phyloP scores from a whole-genome alignment of 345 rosid genomes.

The Balakata baccata region DNA sequence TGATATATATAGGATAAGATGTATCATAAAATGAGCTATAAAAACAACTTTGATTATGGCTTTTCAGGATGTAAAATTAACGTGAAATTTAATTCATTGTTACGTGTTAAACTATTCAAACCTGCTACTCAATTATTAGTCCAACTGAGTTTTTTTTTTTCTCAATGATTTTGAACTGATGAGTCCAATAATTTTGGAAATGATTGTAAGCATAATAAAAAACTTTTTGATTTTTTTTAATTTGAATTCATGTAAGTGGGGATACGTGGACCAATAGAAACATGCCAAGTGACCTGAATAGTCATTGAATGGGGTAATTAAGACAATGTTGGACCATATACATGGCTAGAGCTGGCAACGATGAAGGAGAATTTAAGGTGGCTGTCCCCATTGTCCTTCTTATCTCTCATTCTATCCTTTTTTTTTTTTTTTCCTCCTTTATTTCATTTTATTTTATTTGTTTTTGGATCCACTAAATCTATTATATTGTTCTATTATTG shows the following conservation, averaged over 20 bases:
- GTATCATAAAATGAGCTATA: too few species aligned
- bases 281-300: slow-evolving; percentile 14
- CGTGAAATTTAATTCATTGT: too few species aligned
- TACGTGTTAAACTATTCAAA: too few species aligned
- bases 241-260: not conserved
- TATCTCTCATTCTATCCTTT: slow-evolving; percentile 16
- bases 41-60: too few species aligned
- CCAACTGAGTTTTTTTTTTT: too few species aligned
- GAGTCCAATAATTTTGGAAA: not conserved
- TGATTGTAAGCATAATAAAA: not conserved
- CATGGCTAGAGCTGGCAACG: slow-evolving; percentile 37
- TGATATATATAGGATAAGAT: too few species aligned
- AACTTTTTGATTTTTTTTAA: too few species aligned
- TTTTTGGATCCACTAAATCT: not conserved
- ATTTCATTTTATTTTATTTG: not conserved
- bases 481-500: too few species aligned
- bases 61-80: too few species aligned
- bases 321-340: slow-evolving; percentile 42
- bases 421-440: slow-evolving; percentile 3
- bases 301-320: slow-evolving; percentile 36
- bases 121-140: too few species aligned
- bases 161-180: not conserved
- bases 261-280: not conserved
- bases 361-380: slow-evolving; percentile 41
- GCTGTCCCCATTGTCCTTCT: slow-evolving; percentile 36